phyloP scores from a whole-genome alignment of 768 basidiomycete genomes.

The Tricholoma hemisulphureum region DNA sequence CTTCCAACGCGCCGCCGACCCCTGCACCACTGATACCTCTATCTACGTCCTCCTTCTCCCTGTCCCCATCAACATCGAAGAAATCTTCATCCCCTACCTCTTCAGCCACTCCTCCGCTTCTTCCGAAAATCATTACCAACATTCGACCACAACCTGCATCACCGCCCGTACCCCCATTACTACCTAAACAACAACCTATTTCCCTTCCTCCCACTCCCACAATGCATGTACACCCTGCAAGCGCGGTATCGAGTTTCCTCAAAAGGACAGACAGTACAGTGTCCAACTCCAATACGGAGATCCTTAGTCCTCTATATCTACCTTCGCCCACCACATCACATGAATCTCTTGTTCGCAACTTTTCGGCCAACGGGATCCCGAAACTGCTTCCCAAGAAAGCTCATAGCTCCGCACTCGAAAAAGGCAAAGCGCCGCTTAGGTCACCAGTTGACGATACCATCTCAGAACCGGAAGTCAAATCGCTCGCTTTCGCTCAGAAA shows the following conservation, averaged over 20 bases:
- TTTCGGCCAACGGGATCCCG: constrained; percentile 6
- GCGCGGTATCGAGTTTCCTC: constrained; percentile 33
- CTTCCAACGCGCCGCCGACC: constrained; percentile 9
- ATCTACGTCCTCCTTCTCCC: constrained; percentile 3
- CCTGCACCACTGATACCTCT: constrained; percentile 14
- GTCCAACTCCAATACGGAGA: constrained; percentile 29
- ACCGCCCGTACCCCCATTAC: constrained; percentile 38
- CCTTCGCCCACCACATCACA: constrained; percentile 32
- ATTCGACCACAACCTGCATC: constrained; percentile 10
- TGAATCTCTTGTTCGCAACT: constrained; percentile 6
- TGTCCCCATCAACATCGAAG: constrained; percentile 4
- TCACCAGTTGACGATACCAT: constrained; percentile 26
- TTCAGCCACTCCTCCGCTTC: constrained; percentile 17
- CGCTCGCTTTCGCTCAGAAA: constrained; percentile 41
- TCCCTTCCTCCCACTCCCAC: constrained; percentile 49
- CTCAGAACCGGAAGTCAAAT: constrained; percentile 38
- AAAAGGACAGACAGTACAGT: constrained; percentile 22
- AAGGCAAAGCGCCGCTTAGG: constrained; percentile 23
- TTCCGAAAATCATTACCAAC: constrained; percentile 25
- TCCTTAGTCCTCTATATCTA: constrained; percentile 44
- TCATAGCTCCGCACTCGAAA: constrained; percentile 18
- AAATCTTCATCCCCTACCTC: constrained; percentile 9
- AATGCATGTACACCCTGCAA: constrained; percentile 25
- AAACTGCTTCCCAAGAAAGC: constrained; percentile 3
- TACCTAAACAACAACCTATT: constrained; percentile 40